phyloP scores from a whole-genome alignment of 2,329 filamentous ascomycete species.

The Scorias spongiosa region DNA sequence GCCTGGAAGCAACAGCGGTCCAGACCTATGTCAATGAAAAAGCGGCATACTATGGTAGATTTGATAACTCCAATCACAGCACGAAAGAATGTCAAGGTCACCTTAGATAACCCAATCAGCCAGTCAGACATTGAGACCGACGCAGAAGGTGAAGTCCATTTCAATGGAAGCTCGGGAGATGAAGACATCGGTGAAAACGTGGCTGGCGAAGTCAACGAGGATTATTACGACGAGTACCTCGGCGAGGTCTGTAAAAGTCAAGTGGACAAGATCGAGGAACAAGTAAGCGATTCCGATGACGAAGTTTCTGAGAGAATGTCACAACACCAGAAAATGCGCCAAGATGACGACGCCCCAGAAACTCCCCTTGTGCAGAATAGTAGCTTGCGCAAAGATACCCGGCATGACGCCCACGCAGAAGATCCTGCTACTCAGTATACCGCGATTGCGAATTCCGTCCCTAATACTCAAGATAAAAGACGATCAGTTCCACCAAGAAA shows the following conservation, averaged over 20 bases:
- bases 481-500: neutral
- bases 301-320: conserved; percentile 1
- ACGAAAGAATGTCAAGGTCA: conserved; percentile 3
- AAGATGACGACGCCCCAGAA: neutral
- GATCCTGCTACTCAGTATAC: conserved; percentile 20
- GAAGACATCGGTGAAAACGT: conserved; percentile 13
- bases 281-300: conserved; percentile 2
- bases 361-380: neutral
- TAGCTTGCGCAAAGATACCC: neutral
- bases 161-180: conserved; percentile 8
- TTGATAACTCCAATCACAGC: conserved; percentile 18
- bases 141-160: conserved; percentile 3
- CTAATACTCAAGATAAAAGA: conserved; percentile 13
- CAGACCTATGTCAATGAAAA: no score
- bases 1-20: no score
- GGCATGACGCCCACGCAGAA: neutral
- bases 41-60: conserved; percentile 7
- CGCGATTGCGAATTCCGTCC: conserved; percentile 32
- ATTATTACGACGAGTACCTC: conserved; percentile 23
- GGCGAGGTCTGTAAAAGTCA: conserved; percentile 20
- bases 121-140: neutral
- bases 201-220: conserved; percentile 13
- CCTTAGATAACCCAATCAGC: conserved; percentile 5
- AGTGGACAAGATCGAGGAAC: conserved; percentile 3
- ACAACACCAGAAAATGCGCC: no score